Evolutionary conservation across 2,329 filamentous ascomycete species (phyloP), one percentile per base, ranked within the genome.

Genomic region (Colletotrichum sp.): DNA sequence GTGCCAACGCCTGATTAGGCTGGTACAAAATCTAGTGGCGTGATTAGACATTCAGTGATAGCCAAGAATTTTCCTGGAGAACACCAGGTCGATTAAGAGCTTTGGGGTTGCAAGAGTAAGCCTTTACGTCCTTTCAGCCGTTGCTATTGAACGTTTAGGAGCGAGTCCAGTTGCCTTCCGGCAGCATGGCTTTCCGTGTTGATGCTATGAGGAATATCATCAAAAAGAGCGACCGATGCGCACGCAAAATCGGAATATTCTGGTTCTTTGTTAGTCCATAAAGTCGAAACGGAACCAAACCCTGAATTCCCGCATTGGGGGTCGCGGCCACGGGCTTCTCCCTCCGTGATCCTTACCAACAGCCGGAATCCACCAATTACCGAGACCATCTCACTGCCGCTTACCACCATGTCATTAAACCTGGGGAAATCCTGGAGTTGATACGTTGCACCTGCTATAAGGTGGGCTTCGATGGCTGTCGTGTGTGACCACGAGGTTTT

Each of bases 341-440:
- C 67, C 57, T 73, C 71, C 71, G 71, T 62, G 55, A 66, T 62
- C 38, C 54, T 55, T 33, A n/a, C 18, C 33, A 24, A 36, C 38
- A 54, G 31, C 55, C 43, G 61, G 70, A 73, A 73, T 71, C 71
- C 67, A 73, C 71, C 67, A 73, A 73, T 73, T 70, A 73, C 67
- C 51, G 70, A 59, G 36, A 69, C 58, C 24, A 38, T 15, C 59
- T 51, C 21, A 47, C 67, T 66, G 38, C 62, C 71, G 61, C 67
- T 73, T 61, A 70, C 67, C 55, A 27, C 31, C 38, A 36, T 8
- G 3, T 63, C 31, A 55, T 62, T 59, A 63, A 57, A 61, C 27
- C 31, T 51, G 57, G 67, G 21, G 66, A 55, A 66, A 54, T 18
- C 24, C 31, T 36, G n/a, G n/a, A 59, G 54, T 36, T 70, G 27